Percentiles rank a stretch among this genome's conserved stretches.
These are phyloP conservation scores for Pestalotiopsis sp. DNA, from an alignment of 2,329 filamentous ascomycete species.

Conservation along the genomic window DNA sequence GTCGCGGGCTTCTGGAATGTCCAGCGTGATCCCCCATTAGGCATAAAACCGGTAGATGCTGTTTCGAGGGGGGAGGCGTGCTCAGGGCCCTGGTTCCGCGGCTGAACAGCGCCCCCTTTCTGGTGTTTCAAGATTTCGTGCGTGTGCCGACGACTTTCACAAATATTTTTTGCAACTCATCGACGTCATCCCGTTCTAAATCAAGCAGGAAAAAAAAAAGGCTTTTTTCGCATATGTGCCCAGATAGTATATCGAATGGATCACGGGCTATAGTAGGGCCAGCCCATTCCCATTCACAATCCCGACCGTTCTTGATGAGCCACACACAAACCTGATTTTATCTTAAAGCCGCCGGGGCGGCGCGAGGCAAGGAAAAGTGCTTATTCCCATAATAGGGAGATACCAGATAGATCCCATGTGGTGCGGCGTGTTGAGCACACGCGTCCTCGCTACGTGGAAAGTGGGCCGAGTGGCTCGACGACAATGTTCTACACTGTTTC, in stretches of 20 bases:
- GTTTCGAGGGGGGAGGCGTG: neutral
- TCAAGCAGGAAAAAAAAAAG: neutral
- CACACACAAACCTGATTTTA: neutral
- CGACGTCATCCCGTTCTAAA: conserved; percentile 8
- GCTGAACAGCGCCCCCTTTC: conserved; percentile 4
- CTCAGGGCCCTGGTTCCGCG: neutral
- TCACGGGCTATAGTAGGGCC: too few species aligned
- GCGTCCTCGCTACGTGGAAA: conserved; percentile 15
- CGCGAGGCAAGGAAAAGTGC: neutral
- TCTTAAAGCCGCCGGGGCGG: neutral
- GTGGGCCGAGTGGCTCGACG: conserved; percentile 15
- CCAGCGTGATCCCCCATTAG: neutral
- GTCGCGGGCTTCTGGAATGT: conserved; percentile 7
- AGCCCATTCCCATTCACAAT: too few species aligned
- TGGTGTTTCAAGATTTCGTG: conserved; percentile 8
- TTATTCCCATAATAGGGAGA: neutral
- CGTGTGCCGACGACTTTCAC: neutral
- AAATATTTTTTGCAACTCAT: neutral
- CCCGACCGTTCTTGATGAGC: neutral
- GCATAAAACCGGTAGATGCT: neutral
- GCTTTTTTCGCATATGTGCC: neutral
- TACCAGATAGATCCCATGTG: neutral
- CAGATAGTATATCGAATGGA: too few species aligned
- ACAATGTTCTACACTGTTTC: conserved; percentile 1
- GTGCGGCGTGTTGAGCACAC: neutral